Percentiles rank a stretch among this genome's conserved stretches.
phyloP scores from a whole-genome alignment of 1,284 basidiomycete species.

The Cryptococcus sp. region DNA sequence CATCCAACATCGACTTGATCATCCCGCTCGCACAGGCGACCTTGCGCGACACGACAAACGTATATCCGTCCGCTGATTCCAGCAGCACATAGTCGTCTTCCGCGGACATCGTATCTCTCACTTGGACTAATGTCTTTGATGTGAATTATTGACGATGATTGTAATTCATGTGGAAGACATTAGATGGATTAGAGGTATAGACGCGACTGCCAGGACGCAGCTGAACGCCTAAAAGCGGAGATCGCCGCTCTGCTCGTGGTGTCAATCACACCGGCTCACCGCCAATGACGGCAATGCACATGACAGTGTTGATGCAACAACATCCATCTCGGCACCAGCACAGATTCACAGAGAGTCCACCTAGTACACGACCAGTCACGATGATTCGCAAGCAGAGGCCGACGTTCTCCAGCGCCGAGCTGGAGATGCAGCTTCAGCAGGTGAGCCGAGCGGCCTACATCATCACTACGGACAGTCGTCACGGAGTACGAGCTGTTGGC shows the following conservation, averaged over 20 bases:
- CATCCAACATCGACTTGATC: slow-evolving; percentile 51
- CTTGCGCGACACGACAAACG: slow-evolving; percentile 49
- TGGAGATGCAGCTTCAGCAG: slow-evolving; percentile 53
- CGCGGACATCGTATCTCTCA: slow-evolving; percentile 20
- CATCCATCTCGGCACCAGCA: too few species aligned
- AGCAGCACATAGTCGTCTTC: slow-evolving; percentile 47
- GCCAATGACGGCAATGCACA: too few species aligned
- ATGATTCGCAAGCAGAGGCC: slow-evolving; percentile 49
- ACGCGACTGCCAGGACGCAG: background rate
- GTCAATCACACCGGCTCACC: too few species aligned
- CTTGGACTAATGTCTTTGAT: too few species aligned
- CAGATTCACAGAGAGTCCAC: background rate
- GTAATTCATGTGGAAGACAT: background rate
- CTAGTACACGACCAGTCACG: slow-evolving; percentile 1
- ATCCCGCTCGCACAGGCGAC: slow-evolving; percentile 51
- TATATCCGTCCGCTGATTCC: slow-evolving; percentile 50
- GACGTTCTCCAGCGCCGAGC: slow-evolving; percentile 50
- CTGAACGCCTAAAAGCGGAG: background rate
- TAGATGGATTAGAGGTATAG: background rate
- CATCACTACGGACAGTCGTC: background rate
- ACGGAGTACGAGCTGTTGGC: background rate
- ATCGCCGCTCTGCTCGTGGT: slow-evolving; percentile 1
- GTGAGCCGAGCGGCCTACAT: slow-evolving; percentile 22
- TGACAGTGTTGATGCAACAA: too few species aligned
- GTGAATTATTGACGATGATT: background rate